Evolutionary conservation across 2,329 filamentous ascomycete genomes (phyloP), one percentile per base, ranked within the genome.

Genomic region (Fusarium tuaranense): DNA sequence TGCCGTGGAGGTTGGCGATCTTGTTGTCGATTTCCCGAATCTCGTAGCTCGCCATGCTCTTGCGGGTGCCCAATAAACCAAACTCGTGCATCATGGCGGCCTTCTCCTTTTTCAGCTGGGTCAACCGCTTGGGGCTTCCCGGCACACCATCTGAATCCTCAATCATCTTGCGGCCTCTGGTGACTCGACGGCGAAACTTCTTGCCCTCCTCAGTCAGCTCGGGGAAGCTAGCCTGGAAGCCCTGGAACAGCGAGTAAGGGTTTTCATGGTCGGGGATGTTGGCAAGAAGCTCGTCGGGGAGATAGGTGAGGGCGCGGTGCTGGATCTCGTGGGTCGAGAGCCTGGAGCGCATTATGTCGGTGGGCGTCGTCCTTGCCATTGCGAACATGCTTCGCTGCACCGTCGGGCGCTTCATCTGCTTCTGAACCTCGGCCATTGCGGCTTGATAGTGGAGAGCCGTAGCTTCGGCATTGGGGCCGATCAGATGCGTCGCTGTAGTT

Each of bases 11-110:
- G 82, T 98, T 98, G 70, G 94, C 91, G 73, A 99, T 96, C 84
- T 98, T 99, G 84, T 93, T 95, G 84, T 99, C 97, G 71, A 99
- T 98, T 80, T 99, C 97, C 70, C 92, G 91, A 69, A 99, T 98
- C 83, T 99, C 97, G 73, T 94, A 94, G 79, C 95, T 97, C 77
- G 95, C 96, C 96, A 99, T 98, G 80, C 97, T 98, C 84, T 99
- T 99, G 69, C 97, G 91, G 72, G 98, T 91, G 5, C 93, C 90
- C 85, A 98, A 91, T 90, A 98, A 94, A 80, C 98, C 95, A 76
- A 99, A 87, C 76, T 94, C 91, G 82, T 97, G 95, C 85, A 93
- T 92, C 85, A 98, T 88, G 64, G 90, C 87, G 51, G 93, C 90
- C 82, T 94, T 94, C 76, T 97, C 95, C 81, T 92, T 94, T 82